Evolutionary conservation across 192 early-diverging fungal genomes (phyloP), one percentile per base, ranked within the genome.

Genomic region (Mortierella claussenii): DNA sequence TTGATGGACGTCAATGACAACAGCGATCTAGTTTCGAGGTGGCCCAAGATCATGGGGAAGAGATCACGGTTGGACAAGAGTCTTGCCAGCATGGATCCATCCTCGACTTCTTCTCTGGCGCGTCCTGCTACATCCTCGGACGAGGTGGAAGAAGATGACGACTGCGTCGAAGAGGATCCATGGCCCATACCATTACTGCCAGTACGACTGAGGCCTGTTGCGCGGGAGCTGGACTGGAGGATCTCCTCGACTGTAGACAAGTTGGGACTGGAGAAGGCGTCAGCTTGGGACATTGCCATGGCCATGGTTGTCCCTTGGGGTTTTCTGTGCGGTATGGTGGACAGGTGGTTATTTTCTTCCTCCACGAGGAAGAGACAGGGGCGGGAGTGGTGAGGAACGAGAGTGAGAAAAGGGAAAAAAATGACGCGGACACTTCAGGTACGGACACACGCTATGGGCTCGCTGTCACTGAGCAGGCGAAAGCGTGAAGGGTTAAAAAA

Each of bases 1-100:
- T 40, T 65, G 61, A 65, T 59, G 17, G 55, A 40, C 26, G 55
- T 47, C 21, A 74, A 47, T 13, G 60, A 27, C 28, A 74, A 37
- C 24, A 74, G 42, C 20, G 69, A 74, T n/a, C 55, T 36, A 24
- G 55, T 58, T 37, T 74, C 69, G 31, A 74, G 69, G 42, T 59
- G 26, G 0, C 55, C 46, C 30, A 74, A 36, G 43, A 74, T 64
- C 28, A 65, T 59, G 21, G 60, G 69, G 55, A 73, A 64, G 27
- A 65, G 28, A 37, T 75, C 71, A 23, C 57, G 42, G 12, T 66
- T 36, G 4, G 45, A 37, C 1, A 75, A 50, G 37, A 75, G 57
- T n/a, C 63, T 55, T 11, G 58, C 27, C 4, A 75, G 45, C 40
- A 75, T 44, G 15, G 71, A 47, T 13, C 51, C 30, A n/a, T 45